Percentiles rank a stretch among this genome's conserved stretches.
phyloP scores from a whole-genome alignment of 1,139 yeast species.

The Sugiyamaella pinicola region DNA sequence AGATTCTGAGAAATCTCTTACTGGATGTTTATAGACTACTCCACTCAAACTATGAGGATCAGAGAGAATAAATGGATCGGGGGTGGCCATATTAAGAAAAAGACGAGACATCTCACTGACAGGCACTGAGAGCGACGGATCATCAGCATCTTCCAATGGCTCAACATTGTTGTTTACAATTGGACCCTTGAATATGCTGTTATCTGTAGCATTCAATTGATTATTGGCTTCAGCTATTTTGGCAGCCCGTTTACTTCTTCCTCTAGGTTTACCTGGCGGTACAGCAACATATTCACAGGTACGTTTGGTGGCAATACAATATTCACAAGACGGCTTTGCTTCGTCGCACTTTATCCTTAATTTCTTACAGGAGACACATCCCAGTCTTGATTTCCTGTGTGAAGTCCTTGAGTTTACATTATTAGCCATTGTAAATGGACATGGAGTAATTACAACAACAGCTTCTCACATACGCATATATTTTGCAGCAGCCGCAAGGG shows the following conservation, averaged over 20 bases:
- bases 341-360: constrained; percentile 25
- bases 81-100: background rate
- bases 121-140: background rate
- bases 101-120: background rate
- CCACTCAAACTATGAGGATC: background rate
- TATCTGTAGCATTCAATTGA: background rate
- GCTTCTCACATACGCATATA: too few species aligned
- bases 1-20: background rate
- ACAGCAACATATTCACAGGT: constrained; percentile 17
- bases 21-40: background rate
- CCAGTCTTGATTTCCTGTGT: constrained; percentile 22
- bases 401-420: background rate
- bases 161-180: background rate
- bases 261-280: constrained; percentile 15
- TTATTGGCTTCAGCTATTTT: constrained; percentile 8
- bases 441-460: background rate
- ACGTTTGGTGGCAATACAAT: constrained; percentile 19
- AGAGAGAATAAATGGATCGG: background rate
- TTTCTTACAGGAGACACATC: constrained; percentile 26
- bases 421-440: background rate
- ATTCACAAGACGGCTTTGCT: constrained; percentile 21
- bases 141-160: background rate
- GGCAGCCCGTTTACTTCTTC: constrained; percentile 7
- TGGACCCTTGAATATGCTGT: background rate
- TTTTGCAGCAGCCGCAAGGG: too few species aligned